A percentile compares a stretch with the other conserved stretches of the same genome.
Evolutionary conservation across 1,139 yeast genomes (phyloP).

Genomic region (Magnusiomyces clavatus): DNA sequence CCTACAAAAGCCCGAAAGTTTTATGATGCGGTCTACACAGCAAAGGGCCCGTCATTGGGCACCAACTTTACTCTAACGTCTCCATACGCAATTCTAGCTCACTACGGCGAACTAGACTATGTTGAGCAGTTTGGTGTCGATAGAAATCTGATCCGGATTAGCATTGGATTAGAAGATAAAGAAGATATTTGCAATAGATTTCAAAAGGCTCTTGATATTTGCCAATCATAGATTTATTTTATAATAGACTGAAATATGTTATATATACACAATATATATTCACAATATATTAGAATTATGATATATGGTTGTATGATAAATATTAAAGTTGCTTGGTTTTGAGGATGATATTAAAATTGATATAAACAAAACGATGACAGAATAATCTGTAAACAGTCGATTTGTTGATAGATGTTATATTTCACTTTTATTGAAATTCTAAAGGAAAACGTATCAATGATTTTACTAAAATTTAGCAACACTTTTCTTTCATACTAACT

Average conservation of each 20-base stretch:
- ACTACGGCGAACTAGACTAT: constrained; percentile 75
- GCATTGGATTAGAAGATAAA: constrained; percentile 60
- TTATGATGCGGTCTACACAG: constrained; percentile 64
- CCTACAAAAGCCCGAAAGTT: constrained; percentile 62
- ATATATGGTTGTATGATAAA: no score
- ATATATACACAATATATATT: no score
- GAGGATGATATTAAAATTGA: no score
- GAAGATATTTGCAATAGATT: constrained; percentile 36
- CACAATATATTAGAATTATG: no score
- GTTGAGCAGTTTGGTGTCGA: constrained; percentile 83
- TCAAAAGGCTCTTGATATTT: constrained; percentile 26
- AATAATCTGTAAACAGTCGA: no score
- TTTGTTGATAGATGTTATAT: no score
- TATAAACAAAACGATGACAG: no score
- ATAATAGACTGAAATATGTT: background rate
- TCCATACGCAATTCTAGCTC: constrained; percentile 88
- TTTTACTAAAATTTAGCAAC: no score
- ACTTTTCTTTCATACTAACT: no score
- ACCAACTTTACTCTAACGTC: constrained; percentile 89
- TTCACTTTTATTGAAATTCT: no score
- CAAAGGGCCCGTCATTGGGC: constrained; percentile 93
- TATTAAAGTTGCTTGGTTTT: no score
- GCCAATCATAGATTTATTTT: background rate
- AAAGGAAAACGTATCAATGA: no score
- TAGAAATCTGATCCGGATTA: constrained; percentile 66